Evolutionary conservation across 345 rosid genomes (phyloP), one percentile per base, ranked within the genome.

Genomic region (Carallia pectinifolia): DNA sequence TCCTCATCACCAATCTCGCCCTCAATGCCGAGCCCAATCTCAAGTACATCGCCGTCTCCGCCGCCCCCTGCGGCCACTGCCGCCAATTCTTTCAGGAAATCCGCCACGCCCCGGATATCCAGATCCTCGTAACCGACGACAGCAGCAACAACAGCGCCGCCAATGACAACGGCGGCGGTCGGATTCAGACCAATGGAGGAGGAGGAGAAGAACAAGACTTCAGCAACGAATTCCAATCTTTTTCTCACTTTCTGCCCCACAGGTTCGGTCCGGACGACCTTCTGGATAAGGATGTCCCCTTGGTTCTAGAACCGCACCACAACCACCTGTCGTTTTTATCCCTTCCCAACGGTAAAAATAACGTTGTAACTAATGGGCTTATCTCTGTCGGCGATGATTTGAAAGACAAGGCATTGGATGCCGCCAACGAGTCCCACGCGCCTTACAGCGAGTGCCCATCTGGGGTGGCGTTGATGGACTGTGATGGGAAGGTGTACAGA

Each of bases 61-160:
- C 91, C 81, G 92, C 99, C 38, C 99, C 99, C 0, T 95, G 99
- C 38, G 99, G 99, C 65, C 99, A 95, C 88, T 95, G 99, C 89
- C 99, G 99, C 64, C 99, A 95, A 36, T 95, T 95, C 80, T 62
- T 89, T 6, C 99, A 89, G 61, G 99, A 95, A 79, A 75, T 95
- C 79, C 97, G 97, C 33, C 63, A 76, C 68, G 91, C 94, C 7
- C 61, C 89, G 5, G 86, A 84, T 23, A 75, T 95, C 64, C 76
- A 71, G 66, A 72, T 95, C 82, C 76, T 77, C 56, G 77, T 92
- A 68, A 80, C 86, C 60, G 82, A 77, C 66, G 55, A 72, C 3
- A 59, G 40, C 29, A 12, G 17, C 13, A 34, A 16, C n/a, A 34
- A 55, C 27, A 65, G 67, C 52, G 59, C 31, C 27, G 70, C 71